Evolutionary conservation across 495 filamentous ascomycete species (phyloP).

Genomic region (Podospora australis): DNA sequence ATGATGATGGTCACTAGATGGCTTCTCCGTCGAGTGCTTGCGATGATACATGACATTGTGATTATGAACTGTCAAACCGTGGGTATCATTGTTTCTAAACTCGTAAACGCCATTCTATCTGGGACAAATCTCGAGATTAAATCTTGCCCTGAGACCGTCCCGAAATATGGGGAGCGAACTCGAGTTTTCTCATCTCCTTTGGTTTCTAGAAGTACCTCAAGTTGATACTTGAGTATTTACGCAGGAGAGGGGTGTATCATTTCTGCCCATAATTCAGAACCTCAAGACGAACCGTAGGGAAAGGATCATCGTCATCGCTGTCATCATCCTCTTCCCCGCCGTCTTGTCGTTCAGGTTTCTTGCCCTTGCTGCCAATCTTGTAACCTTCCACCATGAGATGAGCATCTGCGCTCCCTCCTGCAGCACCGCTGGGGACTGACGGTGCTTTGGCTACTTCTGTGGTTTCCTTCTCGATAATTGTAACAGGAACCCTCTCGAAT

Average conservation of each 20-base stretch:
- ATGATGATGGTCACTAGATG: too few relatives aligned
- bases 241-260: too few relatives aligned
- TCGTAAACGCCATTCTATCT: background rate
- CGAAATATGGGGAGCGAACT: too few relatives aligned
- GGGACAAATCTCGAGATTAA: too few relatives aligned
- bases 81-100: background rate
- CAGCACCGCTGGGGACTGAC: conserved; percentile 12
- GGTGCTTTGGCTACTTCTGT: conserved; percentile 26
- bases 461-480: conserved; percentile 43
- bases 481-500: conserved; percentile 24
- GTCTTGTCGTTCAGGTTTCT: conserved; percentile 5
- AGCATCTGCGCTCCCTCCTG: conserved; percentile 12
- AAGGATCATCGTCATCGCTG: conserved; percentile 13
- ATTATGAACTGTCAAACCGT: background rate
- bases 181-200: too few relatives aligned
- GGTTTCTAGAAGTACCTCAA: too few relatives aligned
- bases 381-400: conserved; percentile 46
- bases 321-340: conserved; percentile 10
- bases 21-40: too few relatives aligned
- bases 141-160: too few relatives aligned
- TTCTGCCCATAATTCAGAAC: background rate
- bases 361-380: conserved; percentile 24
- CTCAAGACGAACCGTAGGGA: conserved; percentile 17
- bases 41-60: too few relatives aligned
- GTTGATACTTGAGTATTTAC: too few relatives aligned